Base-by-base conservation (phyloP, 1,284 basidiomycete genomes). In the Pascua sp. region DNA sequence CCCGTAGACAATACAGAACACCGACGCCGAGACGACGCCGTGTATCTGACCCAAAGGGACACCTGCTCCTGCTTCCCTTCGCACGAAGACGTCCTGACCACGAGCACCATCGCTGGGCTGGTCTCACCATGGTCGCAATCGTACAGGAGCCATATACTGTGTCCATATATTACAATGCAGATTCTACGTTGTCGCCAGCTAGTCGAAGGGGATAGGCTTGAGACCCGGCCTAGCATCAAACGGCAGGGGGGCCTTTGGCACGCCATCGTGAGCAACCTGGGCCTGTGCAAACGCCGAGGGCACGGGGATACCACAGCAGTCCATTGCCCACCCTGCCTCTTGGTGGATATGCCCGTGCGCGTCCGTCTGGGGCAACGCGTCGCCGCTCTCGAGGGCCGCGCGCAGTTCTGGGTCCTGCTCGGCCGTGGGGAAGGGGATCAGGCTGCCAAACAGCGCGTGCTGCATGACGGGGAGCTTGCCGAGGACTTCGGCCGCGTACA, bases 391-490 rank as follows among this genome's bases (percentile, higher is more conserved):
- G 69, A 73, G 63, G 17, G 67, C 72, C 2, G 68, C 59, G 11
- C 56, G 66, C 36, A 79, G 69, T 40, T 78, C 75, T 1, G 72
- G 67, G 49, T 79, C 74, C 24, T 75, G 61, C 0, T 81, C 76
- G 5, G 70, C 49, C 0, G 78, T 79, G 3, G 80, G 79, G 18
- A 81, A 94, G 0, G 83, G 79, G 5, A 98, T 79, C 42, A 98
- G 78, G 7, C 85, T 86, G 15, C 96, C 95, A 67, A 98, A 98
- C 50, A 95, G 81, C 73, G 97, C 94, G 77, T 98, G 95, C 78
- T 98, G 95, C 42, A 93, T 86, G 56, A 98, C 93, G 1, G 96
- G 95, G 5, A 98, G 85, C 75, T 98, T 98, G 56, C 87, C 87
- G 16, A 98, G 82, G 1, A 98, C 96, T 75, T 98, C 94, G 40